Conservation (phyloP, 2,329 filamentous ascomycete genomes). For the Phaeosphaeria sp. region DNA sequence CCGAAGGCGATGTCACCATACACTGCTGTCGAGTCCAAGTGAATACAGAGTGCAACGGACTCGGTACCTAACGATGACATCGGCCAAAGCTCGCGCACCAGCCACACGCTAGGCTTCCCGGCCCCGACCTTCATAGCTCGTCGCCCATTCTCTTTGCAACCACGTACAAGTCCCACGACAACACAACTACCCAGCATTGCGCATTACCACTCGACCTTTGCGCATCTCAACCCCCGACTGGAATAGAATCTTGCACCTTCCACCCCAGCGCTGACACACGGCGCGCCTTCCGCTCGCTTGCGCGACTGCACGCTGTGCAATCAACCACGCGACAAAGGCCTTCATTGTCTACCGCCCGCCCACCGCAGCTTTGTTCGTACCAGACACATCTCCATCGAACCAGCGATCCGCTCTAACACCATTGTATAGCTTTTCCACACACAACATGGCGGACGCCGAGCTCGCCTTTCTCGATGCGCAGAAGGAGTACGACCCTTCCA, state of each 20-base stretch:
- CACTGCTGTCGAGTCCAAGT: background rate
- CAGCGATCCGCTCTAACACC: conserved; percentile 15
- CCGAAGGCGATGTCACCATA: conserved; percentile 3
- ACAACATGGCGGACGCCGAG: conserved; percentile 60
- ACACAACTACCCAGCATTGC: conserved; percentile 14
- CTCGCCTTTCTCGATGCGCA: conserved; percentile 61
- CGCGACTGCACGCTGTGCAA: conserved; percentile 17
- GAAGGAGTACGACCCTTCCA: conserved; percentile 45
- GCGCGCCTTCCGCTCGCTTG: conserved; percentile 8
- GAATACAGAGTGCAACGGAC: conserved; percentile 5
- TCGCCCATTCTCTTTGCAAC: conserved; percentile 4
- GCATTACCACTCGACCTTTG: conserved; percentile 15
- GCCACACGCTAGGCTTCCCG: conserved; percentile 16
- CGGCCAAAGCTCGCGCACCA: conserved; percentile 21
- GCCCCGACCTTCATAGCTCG: conserved; percentile 12
- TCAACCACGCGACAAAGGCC: conserved; percentile 33
- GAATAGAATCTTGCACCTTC: conserved; percentile 2
- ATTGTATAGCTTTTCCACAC: conserved; percentile 6
- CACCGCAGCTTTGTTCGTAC: conserved; percentile 16
- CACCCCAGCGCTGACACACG: conserved; percentile 1
- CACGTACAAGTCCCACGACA: conserved; percentile 14
- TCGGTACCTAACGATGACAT: conserved; percentile 28
- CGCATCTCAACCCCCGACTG: conserved; percentile 11
- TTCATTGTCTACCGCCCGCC: conserved; percentile 21
- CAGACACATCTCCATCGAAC: conserved; percentile 12